Percentiles rank a stretch among this genome's conserved stretches.
Conservation (phyloP, 75 land plant genomes). For the Picea glauca region DNA sequence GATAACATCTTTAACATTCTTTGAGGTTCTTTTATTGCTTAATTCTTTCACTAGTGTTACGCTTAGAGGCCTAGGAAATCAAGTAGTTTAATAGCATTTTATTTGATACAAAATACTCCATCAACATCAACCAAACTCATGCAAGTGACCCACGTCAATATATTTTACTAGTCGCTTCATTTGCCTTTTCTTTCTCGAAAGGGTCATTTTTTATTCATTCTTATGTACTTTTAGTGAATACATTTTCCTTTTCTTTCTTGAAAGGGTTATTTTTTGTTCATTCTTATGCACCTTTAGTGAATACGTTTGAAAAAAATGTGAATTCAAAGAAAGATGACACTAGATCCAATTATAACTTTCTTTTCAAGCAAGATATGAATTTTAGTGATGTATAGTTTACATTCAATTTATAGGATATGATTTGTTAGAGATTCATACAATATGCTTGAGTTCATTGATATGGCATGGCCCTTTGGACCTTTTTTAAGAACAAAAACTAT, state of each 20-base stretch:
- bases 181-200: conserved; percentile 1
- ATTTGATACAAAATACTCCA: no score
- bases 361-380: not conserved
- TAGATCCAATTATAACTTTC: not conserved
- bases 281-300: not conserved
- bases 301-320: not conserved
- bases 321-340: not conserved
- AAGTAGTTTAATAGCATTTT: no score
- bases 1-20: no score
- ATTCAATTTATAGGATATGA: not conserved
- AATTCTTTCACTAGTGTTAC: no score
- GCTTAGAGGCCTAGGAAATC: no score
- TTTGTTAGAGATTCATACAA: not conserved
- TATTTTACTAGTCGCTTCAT: not conserved
- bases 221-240: not conserved
- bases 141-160: no score
- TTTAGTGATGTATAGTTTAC: not conserved
- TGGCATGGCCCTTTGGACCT: not conserved
- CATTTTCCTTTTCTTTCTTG: not conserved
- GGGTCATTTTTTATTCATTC: not conserved
- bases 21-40: no score
- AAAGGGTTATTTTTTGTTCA: not conserved
- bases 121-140: no score
- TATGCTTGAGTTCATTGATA: not conserved
- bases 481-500: not conserved